Conservation (phyloP, 2,329 filamentous ascomycete species). For the Colletotrichum incanum region DNA sequence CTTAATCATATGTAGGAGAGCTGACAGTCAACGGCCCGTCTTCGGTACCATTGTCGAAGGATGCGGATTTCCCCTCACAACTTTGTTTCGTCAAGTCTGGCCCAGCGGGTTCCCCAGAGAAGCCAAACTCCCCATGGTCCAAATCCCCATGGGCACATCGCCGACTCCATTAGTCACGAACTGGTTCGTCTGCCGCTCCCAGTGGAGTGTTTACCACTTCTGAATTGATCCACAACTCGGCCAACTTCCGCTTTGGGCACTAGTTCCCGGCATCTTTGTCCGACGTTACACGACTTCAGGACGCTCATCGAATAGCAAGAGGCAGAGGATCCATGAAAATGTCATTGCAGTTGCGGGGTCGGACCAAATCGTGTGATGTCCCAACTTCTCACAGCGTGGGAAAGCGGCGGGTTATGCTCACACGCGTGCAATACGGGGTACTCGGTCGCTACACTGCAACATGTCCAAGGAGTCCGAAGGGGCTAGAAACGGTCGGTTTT, state of each 20-base stretch:
- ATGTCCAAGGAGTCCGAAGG: neutral
- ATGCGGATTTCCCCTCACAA: constrained; percentile 34
- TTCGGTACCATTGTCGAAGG: constrained; percentile 14
- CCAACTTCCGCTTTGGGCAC: constrained; percentile 36
- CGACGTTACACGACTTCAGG: constrained; percentile 6
- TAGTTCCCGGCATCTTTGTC: constrained; percentile 31
- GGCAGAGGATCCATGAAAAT: constrained; percentile 6
- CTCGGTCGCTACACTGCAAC: neutral
- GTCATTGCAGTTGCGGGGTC: constrained; percentile 24
- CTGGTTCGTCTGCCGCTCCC: constrained; percentile 3
- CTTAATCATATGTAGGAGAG: neutral
- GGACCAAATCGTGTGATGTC: constrained; percentile 24
- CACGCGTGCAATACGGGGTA: neutral
- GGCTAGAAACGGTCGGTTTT: neutral
- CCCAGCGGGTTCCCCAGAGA: constrained; percentile 38
- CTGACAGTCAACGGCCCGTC: constrained; percentile 4
- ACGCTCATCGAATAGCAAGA: constrained; percentile 1
- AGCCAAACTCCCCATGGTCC: constrained; percentile 31
- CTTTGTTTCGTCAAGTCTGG: constrained; percentile 9
- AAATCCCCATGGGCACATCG: constrained; percentile 33
- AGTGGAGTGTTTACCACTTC: constrained; percentile 31
- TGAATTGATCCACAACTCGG: constrained; percentile 37
- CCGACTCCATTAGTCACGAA: constrained; percentile 22
- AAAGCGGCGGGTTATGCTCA: constrained; percentile 14
- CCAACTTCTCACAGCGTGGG: constrained; percentile 4